Percentiles rank a stretch among this genome's conserved stretches.
These are phyloP conservation scores for Zelonia costaricensis DNA, from an alignment of 208 protist species.

Conservation along the genomic window DNA sequence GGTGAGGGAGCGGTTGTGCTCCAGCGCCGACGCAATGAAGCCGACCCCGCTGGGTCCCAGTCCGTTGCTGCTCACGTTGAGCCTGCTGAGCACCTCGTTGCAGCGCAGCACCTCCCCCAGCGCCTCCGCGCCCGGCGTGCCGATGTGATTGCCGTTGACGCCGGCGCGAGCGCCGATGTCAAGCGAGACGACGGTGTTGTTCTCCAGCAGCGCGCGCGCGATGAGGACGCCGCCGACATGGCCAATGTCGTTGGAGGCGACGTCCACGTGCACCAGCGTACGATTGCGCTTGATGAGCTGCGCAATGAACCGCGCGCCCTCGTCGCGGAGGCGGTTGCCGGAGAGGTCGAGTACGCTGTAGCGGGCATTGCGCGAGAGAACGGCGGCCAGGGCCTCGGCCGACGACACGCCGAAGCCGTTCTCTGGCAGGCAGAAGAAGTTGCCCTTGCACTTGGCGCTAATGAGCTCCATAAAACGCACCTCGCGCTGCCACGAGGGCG, in stretches of 20 bases:
- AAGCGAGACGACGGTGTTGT: conserved; percentile 91
- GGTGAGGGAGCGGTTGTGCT: conserved; percentile 74
- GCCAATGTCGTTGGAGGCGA: conserved; percentile 93
- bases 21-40: conserved; percentile 60
- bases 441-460: conserved; percentile 84
- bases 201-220: conserved; percentile 77
- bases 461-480: conserved; percentile 93
- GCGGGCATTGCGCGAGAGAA: conserved; percentile 76
- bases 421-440: conserved; percentile 88
- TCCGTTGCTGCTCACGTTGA: conserved; percentile 91
- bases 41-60: conserved; percentile 74
- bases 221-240: conserved; percentile 73
- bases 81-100: conserved; percentile 84
- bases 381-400: conserved; percentile 77
- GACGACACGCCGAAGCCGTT: conserved; percentile 78
- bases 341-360: conserved; percentile 92
- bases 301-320: conserved; percentile 78
- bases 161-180: conserved; percentile 87
- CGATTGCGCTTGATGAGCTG: conserved; percentile 75
- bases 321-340: conserved; percentile 90
- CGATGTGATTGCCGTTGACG: conserved; percentile 92
- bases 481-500: conserved; percentile 85
- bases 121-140: conserved; percentile 73
- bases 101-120: conserved; percentile 69
- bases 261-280: conserved; percentile 80